phyloP scores from a whole-genome alignment of 768 basidiomycete species.

The Coprinopsis cinerea region DNA sequence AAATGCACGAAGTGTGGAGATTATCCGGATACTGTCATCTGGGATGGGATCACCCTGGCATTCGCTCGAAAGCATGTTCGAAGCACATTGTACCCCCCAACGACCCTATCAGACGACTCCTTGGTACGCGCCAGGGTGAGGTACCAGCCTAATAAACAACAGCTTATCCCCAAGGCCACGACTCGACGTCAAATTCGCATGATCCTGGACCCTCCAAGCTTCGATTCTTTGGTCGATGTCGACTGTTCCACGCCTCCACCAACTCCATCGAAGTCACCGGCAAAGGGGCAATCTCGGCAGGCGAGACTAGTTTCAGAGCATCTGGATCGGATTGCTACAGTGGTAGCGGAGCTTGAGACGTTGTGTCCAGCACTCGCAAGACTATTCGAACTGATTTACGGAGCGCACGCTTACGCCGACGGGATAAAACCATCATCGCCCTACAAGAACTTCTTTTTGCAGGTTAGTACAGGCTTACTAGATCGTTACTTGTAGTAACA shows the following conservation, averaged over 20 bases:
- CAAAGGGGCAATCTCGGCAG: no score
- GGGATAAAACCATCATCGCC: not conserved
- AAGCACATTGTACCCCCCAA: conserved; percentile 21
- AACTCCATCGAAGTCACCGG: no score
- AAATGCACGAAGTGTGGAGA: conserved; percentile 22
- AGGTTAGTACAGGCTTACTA: no score
- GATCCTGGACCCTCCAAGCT: not conserved
- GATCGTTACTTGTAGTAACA: not conserved
- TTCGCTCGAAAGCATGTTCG: conserved; percentile 24
- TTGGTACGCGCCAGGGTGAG: conserved; percentile 9
- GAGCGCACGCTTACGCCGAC: not conserved
- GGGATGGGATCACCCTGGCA: conserved; percentile 28
- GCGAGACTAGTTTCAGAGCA: not conserved
- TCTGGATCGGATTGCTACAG: not conserved
- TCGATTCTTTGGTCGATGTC: not conserved
- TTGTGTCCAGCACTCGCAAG: not conserved
- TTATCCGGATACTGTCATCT: conserved; percentile 24
- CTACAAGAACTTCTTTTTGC: not conserved
- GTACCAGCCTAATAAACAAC: not conserved
- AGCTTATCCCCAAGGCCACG: conserved; percentile 6
- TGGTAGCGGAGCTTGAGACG: not conserved
- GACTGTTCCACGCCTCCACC: not conserved
- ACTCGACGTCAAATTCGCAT: not conserved
- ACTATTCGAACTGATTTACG: not conserved
- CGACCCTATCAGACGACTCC: not conserved